phyloP scores from a whole-genome alignment of 2,329 filamentous ascomycete genomes.

The Ophiocordyceps unilateralis region DNA sequence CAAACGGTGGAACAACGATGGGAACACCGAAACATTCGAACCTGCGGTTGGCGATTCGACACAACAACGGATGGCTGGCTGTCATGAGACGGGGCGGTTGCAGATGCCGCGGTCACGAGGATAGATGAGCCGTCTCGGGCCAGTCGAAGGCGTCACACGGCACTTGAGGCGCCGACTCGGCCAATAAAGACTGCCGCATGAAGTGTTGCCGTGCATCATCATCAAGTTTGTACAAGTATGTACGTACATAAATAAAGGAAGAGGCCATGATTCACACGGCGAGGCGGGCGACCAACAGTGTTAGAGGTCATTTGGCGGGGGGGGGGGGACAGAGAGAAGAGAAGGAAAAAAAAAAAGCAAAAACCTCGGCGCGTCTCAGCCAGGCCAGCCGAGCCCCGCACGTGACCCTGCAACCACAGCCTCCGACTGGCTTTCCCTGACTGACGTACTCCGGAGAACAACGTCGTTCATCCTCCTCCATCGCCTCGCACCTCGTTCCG shows the following conservation, averaged over 20 bases:
- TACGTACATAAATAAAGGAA: no score
- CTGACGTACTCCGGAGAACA: constrained; percentile 14
- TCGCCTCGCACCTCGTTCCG: constrained; percentile 4
- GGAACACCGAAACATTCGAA: no score
- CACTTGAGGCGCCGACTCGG: not conserved
- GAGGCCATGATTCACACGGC: no score
- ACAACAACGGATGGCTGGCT: no score
- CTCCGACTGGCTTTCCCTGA: constrained; percentile 9
- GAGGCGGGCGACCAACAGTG: no score
- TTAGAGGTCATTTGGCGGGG: no score
- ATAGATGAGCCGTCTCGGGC: not conserved
- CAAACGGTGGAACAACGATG: no score
- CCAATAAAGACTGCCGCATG: not conserved
- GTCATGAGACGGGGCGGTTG: not conserved
- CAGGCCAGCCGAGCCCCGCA: not conserved
- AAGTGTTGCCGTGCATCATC: no score
- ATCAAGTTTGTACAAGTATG: no score
- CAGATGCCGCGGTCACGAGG: not conserved
- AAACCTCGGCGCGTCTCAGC: constrained; percentile 2
- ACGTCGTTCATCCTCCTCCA: constrained; percentile 7
- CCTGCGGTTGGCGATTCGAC: no score
- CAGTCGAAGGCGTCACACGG: not conserved
- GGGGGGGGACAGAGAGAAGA: not conserved
- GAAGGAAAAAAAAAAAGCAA: not conserved
- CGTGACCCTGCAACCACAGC: constrained; percentile 5